Conservation (phyloP, 1,284 basidiomycete genomes). For the Vanrija sp. region DNA sequence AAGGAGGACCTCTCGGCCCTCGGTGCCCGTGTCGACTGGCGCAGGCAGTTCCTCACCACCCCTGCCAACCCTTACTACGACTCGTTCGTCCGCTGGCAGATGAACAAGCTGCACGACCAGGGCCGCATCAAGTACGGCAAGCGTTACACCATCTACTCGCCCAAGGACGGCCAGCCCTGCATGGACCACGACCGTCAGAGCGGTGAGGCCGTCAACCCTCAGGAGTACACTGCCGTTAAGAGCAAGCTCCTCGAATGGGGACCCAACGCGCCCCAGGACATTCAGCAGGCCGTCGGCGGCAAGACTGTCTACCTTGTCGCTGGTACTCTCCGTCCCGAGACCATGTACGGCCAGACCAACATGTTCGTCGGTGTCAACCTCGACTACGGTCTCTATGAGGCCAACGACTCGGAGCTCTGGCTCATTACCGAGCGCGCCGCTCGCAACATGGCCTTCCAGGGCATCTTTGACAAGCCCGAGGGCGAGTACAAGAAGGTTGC, state of each 20-base stretch:
- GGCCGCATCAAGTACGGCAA: slow-evolving; percentile 97
- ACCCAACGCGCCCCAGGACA: slow-evolving; percentile 57
- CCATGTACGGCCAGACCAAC: slow-evolving; percentile 99
- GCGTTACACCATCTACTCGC: slow-evolving; percentile 97
- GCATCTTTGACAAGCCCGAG: slow-evolving; percentile 64
- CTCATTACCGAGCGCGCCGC: slow-evolving; percentile 86
- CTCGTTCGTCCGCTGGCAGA: slow-evolving; percentile 96
- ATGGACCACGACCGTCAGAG: slow-evolving; percentile 99
- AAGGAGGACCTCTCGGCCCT: slow-evolving; percentile 81
- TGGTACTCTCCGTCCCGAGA: slow-evolving; percentile 94
- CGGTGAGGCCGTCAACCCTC: slow-evolving; percentile 91
- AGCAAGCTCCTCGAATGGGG: slow-evolving; percentile 86
- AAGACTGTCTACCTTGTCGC: slow-evolving; percentile 89
- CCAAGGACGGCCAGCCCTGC: slow-evolving; percentile 98
- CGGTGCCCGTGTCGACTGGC: slow-evolving; percentile 96
- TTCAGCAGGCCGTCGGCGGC: slow-evolving; percentile 63
- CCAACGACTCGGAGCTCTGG: slow-evolving; percentile 80
- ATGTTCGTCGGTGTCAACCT: slow-evolving; percentile 90
- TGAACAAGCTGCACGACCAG: slow-evolving; percentile 82
- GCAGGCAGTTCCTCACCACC: slow-evolving; percentile 86
- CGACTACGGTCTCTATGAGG: slow-evolving; percentile 88
- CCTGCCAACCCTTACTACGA: slow-evolving; percentile 97
- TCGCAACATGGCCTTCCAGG: slow-evolving; percentile 96
- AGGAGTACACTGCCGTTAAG: slow-evolving; percentile 94
- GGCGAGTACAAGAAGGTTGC: slow-evolving; percentile 69